Conservation (phyloP, 768 basidiomycete genomes). For the Leccinum uliginosum region DNA sequence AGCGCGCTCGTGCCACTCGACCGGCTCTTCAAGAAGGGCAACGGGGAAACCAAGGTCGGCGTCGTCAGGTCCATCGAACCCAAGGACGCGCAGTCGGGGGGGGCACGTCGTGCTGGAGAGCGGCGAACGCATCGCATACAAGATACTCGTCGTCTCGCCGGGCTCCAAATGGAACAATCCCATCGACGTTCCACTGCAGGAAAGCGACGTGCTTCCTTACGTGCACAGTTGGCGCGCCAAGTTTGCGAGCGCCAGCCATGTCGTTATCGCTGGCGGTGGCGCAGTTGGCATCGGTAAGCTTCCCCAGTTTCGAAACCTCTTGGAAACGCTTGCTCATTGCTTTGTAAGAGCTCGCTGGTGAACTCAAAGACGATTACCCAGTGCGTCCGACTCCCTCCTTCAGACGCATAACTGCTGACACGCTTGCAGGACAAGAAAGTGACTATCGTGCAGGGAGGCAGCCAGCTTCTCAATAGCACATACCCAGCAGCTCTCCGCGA, state of each 20-base stretch:
- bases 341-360: constrained; percentile 39
- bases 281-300: constrained; percentile 47
- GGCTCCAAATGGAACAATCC: constrained; percentile 55
- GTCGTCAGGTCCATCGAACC: constrained; percentile 39
- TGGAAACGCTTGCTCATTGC: background rate
- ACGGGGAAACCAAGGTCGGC: constrained; percentile 37
- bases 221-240: constrained; percentile 28
- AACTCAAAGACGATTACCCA: constrained; percentile 40
- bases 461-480: constrained; percentile 48
- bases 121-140: constrained; percentile 49
- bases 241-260: constrained; percentile 34
- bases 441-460: constrained; percentile 57
- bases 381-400: constrained; percentile 20
- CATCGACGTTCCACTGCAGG: constrained; percentile 38
- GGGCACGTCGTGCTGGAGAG: constrained; percentile 48
- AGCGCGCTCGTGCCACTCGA: constrained; percentile 48
- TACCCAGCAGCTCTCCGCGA: constrained; percentile 55
- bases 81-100: constrained; percentile 26
- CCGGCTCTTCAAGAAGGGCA: constrained; percentile 42
- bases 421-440: constrained; percentile 37
- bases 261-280: constrained; percentile 55
- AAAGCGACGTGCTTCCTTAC: constrained; percentile 28
- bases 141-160: constrained; percentile 54
- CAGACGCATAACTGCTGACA: constrained; percentile 10
- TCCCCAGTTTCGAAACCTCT: constrained; percentile 1